phyloP scores from a whole-genome alignment of 225 moss, liverwort and hornwort genomes.

The Thuidium tamariscinum region DNA sequence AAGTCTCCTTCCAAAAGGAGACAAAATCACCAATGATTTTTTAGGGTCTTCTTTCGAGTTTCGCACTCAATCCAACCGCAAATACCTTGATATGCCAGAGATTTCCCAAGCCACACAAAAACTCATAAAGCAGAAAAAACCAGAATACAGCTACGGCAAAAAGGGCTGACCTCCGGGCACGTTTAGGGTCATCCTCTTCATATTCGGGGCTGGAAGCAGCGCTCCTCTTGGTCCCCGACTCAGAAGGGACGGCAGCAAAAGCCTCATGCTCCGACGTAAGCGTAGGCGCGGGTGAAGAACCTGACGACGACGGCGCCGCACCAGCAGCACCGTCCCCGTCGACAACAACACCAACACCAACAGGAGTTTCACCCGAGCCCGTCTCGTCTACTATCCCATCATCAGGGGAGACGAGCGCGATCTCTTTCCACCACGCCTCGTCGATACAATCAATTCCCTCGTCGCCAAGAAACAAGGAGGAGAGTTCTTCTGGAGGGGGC shows the following conservation, averaged over 20 bases:
- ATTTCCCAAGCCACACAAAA: neutral
- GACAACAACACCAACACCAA: neutral
- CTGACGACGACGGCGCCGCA: slow-evolving; percentile 3
- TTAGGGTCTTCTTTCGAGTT: neutral
- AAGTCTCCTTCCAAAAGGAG: neutral
- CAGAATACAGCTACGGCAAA: neutral
- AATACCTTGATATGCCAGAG: neutral
- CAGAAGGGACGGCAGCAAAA: neutral
- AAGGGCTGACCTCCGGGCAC: slow-evolving; percentile 5
- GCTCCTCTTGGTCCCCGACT: slow-evolving; percentile 12
- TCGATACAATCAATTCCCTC: slow-evolving; percentile 3
- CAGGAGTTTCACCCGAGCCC: neutral
- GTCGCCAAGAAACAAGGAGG: neutral
- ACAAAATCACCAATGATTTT: neutral
- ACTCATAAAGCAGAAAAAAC: neutral
- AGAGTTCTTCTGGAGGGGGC: neutral
- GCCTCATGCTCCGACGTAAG: neutral
- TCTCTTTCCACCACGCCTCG: slow-evolving; percentile 19
- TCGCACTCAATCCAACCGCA: neutral
- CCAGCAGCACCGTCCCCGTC: neutral
- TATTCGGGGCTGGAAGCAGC: slow-evolving; percentile 12
- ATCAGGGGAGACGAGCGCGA: neutral
- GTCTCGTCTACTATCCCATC: neutral
- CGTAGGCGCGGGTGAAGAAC: neutral
- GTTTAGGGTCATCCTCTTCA: slow-evolving; percentile 11